Base-by-base conservation (phyloP, 257 asterid species). In the Salvia splendens region DNA sequence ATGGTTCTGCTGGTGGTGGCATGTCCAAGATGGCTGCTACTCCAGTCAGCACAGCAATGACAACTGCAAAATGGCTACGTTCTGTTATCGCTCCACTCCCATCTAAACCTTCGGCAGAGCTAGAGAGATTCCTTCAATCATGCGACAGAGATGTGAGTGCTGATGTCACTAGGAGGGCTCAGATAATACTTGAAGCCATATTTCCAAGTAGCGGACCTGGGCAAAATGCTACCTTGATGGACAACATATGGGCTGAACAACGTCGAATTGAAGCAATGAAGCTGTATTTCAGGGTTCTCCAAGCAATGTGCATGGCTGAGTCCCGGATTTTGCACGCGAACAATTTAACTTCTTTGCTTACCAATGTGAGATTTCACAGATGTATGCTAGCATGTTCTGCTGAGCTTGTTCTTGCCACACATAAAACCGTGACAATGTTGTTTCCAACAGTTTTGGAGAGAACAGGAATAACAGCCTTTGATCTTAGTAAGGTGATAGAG, bases 301-400 rank as follows among this genome's bases (percentile, higher is more conserved):
- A 84, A 77, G 89, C 96, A 36, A 91, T 94, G 93, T 94, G 98
- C 75, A 67, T 71, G 4, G 99, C 99, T 8, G 99, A 94, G 69
- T 85, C 98, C 50, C 96, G 87, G 62, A 81, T 87, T 71, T 78
- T 89, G 80, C 85, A 87, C 9, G 94, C 71, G 14, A 87, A 68
- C 81, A 94, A 91, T 80, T 81, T 94, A 77, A 91, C 95, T 56
- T 82, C 95, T 53, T 73, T 91, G 87, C 87, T 94, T 65, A 87
- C 95, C 61, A 94, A 89, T 61, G 99, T 91, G 85, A 87, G 95
- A 84, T 94, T 94, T 71, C 99, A 94, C 72, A 83, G 98, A 80
- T 94, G 99, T 73, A 91, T 94, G 99, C 96, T 94, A 45, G 98
- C 99, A 57, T 94, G 99, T 79, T 94, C 99, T 9, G 95, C 99